phyloP scores from a whole-genome alignment of 2,329 filamentous ascomycete species.

The Aspergillus proliferans region DNA sequence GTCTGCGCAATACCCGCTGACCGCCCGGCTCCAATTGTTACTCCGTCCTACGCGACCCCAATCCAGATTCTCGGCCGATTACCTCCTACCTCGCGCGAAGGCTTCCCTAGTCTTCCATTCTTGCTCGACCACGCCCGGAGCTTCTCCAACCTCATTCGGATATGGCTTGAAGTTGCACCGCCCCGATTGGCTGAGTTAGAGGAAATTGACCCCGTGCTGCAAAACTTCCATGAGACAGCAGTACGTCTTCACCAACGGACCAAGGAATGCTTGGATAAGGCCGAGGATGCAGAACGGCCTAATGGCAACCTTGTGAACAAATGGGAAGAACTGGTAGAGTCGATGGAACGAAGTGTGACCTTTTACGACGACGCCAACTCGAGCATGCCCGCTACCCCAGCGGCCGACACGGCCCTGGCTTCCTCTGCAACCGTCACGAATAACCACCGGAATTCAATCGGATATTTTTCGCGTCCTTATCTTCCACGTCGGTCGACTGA shows the following conservation, averaged over 20 bases:
- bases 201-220: slow-evolving; percentile 33
- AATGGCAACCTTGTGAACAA: slow-evolving; percentile 42
- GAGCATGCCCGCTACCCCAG: slow-evolving; percentile 34
- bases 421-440: slow-evolving; percentile 23
- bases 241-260: slow-evolving; percentile 38
- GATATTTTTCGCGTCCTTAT: slow-evolving; percentile 35
- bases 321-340: slow-evolving; percentile 46
- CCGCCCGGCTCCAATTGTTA: slow-evolving; percentile 57
- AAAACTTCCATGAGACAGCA: slow-evolving; percentile 41
- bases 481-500: slow-evolving; percentile 36
- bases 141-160: slow-evolving; percentile 72
- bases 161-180: slow-evolving; percentile 40
- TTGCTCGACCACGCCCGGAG: slow-evolving; percentile 83
- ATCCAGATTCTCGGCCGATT: slow-evolving; percentile 81
- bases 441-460: slow-evolving; percentile 36
- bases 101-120: slow-evolving; percentile 87
- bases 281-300: slow-evolving; percentile 45
- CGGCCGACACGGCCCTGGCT: slow-evolving; percentile 25
- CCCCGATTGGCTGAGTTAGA: slow-evolving; percentile 33
- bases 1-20: slow-evolving; percentile 78
- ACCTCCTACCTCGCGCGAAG: slow-evolving; percentile 74
- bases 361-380: slow-evolving; percentile 35
- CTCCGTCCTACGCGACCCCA: slow-evolving; percentile 85
- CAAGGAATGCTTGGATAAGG: slow-evolving; percentile 40
- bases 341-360: slow-evolving; percentile 40